Conservation (phyloP, 768 basidiomycete genomes). For the Tulasnella sp. region DNA sequence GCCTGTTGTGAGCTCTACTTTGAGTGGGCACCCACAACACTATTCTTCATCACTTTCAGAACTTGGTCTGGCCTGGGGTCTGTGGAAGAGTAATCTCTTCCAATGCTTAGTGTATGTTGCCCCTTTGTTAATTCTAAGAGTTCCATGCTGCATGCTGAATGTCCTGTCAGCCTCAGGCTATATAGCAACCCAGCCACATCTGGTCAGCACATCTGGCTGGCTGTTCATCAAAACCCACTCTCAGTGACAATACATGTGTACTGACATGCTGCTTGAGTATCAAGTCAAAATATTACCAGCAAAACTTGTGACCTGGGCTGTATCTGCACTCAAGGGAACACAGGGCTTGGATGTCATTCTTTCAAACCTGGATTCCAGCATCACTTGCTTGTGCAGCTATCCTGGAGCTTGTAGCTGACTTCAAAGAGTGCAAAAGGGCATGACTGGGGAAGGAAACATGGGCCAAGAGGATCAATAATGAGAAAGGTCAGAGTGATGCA, state of each 20-base stretch:
- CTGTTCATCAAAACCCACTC: constrained; percentile 60
- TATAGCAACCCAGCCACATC: constrained; percentile 21
- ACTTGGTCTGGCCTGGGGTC: constrained; percentile 67
- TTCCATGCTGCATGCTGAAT: constrained; percentile 42
- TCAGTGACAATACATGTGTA: constrained; percentile 53
- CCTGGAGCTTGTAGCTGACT: too few relatives aligned
- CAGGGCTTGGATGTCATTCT: constrained; percentile 44
- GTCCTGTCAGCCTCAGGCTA: constrained; percentile 23
- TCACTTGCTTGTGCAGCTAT: too few relatives aligned
- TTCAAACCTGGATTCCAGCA: too few relatives aligned
- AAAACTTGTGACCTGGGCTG: constrained; percentile 52
- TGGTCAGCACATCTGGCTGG: constrained; percentile 31
- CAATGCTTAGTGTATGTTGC: constrained; percentile 32
- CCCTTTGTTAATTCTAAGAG: constrained; percentile 40
- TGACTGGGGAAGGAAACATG: too few relatives aligned
- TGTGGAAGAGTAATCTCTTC: constrained; percentile 48
- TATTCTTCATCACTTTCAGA: constrained; percentile 76
- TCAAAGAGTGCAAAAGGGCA: too few relatives aligned
- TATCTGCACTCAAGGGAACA: constrained; percentile 55
- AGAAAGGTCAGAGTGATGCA: too few relatives aligned
- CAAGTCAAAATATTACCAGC: constrained; percentile 65
- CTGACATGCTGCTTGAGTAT: constrained; percentile 65
- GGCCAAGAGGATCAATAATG: too few relatives aligned
- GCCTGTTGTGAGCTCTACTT: constrained; percentile 77
- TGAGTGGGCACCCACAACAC: constrained; percentile 78